Evolutionary conservation across 805 yeast genomes (phyloP).

Genomic region (Ogataea kodamae): DNA sequence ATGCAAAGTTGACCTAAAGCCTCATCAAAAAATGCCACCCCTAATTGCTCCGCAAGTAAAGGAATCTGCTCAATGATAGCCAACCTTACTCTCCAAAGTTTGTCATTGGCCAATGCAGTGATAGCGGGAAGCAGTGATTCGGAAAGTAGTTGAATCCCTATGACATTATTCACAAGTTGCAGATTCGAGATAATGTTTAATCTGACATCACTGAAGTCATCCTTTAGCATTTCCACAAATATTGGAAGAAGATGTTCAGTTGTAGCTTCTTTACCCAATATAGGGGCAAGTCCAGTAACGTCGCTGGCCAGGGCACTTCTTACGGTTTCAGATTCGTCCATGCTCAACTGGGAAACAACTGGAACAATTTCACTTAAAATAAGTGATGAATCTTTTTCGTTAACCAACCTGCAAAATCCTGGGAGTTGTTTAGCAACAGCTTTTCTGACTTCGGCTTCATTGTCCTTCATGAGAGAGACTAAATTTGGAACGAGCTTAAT

Average conservation of each 20-base stretch:
- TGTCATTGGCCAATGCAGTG: conserved; percentile 91
- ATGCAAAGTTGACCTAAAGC: conserved; percentile 86
- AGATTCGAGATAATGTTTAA: conserved; percentile 89
- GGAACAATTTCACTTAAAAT: conserved; percentile 76
- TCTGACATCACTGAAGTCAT: conserved; percentile 95
- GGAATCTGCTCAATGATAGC: conserved; percentile 98
- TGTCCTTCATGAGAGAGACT: conserved; percentile 76
- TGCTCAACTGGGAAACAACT: conserved; percentile 73
- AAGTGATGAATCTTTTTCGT: conserved; percentile 38
- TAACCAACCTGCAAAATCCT: conserved; percentile 55
- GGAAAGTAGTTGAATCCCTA: conserved; percentile 84
- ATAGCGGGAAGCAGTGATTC: conserved; percentile 92
- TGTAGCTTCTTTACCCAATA: conserved; percentile 80
- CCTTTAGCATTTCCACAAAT: conserved; percentile 89
- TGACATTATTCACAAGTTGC: conserved; percentile 87
- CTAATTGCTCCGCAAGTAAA: conserved; percentile 87
- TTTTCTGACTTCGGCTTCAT: conserved; percentile 95
- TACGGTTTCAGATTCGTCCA: conserved; percentile 90
- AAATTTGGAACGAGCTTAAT: conserved; percentile 67
- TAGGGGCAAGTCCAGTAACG: conserved; percentile 80
- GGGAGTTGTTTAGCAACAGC: conserved; percentile 93
- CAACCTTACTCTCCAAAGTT: conserved; percentile 95
- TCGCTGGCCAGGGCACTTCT: conserved; percentile 89
- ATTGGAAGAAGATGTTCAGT: conserved; percentile 81
- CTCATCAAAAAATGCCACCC: conserved; percentile 88